Percentiles rank a stretch among this genome's conserved stretches.
Conservation (phyloP, 495 filamentous ascomycete genomes). For the Pyronema domesticum region DNA sequence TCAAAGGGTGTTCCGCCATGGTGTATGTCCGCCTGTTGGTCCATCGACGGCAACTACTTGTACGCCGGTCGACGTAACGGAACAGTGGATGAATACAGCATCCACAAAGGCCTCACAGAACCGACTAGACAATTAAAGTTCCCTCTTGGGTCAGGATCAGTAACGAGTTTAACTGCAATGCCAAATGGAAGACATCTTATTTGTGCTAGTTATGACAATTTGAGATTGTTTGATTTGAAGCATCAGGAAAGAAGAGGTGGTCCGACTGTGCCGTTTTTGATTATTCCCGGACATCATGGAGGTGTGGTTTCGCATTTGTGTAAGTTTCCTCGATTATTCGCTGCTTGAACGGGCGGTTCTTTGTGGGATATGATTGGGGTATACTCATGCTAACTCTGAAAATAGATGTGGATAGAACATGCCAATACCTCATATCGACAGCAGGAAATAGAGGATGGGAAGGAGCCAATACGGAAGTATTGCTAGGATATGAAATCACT, state of each 20-base stretch:
- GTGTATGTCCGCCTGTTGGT: constrained; percentile 99
- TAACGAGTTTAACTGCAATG: constrained; percentile 76
- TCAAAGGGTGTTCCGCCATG: constrained; percentile 58
- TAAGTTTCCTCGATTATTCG: background rate
- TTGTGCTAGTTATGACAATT: constrained; percentile 87
- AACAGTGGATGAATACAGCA: constrained; percentile 81
- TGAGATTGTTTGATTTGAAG: constrained; percentile 76
- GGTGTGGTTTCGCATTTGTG: constrained; percentile 63
- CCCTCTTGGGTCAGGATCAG: constrained; percentile 71
- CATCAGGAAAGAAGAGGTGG: constrained; percentile 46
- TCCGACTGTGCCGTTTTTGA: constrained; percentile 76
- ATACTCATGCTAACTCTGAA: constrained; percentile 23
- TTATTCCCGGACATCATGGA: constrained; percentile 75
- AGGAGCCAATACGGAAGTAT: constrained; percentile 72
- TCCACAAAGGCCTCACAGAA: constrained; percentile 59
- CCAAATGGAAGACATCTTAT: constrained; percentile 83
- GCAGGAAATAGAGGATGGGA: constrained; percentile 93
- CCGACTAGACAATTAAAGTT: constrained; percentile 77
- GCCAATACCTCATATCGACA: constrained; percentile 74
- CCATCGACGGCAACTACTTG: constrained; percentile 83
- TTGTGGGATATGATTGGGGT: background rate
- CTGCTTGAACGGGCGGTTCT: constrained; percentile 20
- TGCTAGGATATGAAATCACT: constrained; percentile 81
- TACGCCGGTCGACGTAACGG: constrained; percentile 86
- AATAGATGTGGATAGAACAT: constrained; percentile 63